These are phyloP conservation scores for Euphorbia tirucalli DNA, from an alignment of 345 rosid genomes.

Conservation along the genomic window DNA sequence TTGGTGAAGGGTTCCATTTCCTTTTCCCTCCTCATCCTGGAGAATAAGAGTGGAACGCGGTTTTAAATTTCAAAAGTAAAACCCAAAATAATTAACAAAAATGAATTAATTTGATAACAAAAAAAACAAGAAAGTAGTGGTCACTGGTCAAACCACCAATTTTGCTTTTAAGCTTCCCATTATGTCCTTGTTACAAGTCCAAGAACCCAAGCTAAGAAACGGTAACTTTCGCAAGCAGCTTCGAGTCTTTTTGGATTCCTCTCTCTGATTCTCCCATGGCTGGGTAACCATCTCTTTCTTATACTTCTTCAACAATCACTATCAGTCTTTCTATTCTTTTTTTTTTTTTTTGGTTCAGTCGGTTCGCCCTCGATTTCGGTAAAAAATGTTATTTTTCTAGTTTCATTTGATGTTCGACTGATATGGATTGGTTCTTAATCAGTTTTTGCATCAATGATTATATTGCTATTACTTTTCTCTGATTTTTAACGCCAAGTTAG, in stretches of 20 bases:
- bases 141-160: neutral
- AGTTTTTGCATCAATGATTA: no score
- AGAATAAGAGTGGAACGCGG: no score
- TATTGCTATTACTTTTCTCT: no score
- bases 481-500: no score
- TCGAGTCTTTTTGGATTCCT: neutral
- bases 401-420: no score
- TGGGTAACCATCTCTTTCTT: slow-evolving; percentile 16
- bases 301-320: neutral
- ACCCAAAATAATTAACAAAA: neutral
- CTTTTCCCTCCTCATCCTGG: no score
- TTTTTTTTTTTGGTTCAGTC: neutral
- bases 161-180: neutral
- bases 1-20: no score
- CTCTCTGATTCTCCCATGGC: slow-evolving; percentile 14
- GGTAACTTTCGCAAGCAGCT: neutral
- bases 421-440: no score
- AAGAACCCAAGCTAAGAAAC: neutral
- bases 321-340: neutral
- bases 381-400: neutral
- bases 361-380: neutral
- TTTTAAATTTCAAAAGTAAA: slow-evolving; percentile 1
- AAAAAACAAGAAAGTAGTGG: no score
- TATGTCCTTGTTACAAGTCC: neutral
- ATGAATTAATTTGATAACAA: no score